Conservation (phyloP, 495 filamentous ascomycete genomes). For the Pseudomonodictys pantanalensis region DNA sequence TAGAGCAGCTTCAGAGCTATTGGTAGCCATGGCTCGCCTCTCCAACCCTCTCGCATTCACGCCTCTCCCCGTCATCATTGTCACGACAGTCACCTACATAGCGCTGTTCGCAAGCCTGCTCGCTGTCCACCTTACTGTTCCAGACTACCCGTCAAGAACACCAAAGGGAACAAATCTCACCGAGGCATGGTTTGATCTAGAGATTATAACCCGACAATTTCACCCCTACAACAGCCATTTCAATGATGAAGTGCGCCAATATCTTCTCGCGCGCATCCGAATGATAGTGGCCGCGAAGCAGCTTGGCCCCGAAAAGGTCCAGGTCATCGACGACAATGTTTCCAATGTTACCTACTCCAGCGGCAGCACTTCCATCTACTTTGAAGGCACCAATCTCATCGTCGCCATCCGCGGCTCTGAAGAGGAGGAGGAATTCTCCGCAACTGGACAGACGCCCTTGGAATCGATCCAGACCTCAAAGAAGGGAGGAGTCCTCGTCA, state of each 20-base stretch:
- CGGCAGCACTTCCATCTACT: constrained; percentile 62
- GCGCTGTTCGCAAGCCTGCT: constrained; percentile 52
- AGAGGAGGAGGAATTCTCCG: constrained; percentile 51
- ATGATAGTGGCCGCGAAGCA: constrained; percentile 62
- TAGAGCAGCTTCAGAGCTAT: constrained; percentile 12
- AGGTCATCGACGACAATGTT: constrained; percentile 52
- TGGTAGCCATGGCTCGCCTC: constrained; percentile 28
- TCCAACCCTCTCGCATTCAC: constrained; percentile 60
- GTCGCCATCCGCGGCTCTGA: constrained; percentile 83
- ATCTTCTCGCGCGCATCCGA: constrained; percentile 69
- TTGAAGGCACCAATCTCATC: constrained; percentile 89
- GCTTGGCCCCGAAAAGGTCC: constrained; percentile 28
- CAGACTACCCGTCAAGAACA: constrained; percentile 59
- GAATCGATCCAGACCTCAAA: constrained; percentile 49
- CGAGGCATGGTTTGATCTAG: constrained; percentile 84
- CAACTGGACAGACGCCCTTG: constrained; percentile 11
- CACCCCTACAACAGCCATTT: constrained; percentile 83
- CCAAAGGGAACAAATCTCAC: constrained; percentile 67
- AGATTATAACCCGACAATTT: constrained; percentile 67
- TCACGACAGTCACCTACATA: constrained; percentile 40
- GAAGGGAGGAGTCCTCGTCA: constrained; percentile 81
- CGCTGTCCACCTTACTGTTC: constrained; percentile 71
- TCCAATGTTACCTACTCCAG: constrained; percentile 72
- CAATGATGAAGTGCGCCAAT: constrained; percentile 77
- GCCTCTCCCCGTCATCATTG: constrained; percentile 43